phyloP scores from a whole-genome alignment of 2,329 filamentous ascomycete species.

The Colletotrichum horii region DNA sequence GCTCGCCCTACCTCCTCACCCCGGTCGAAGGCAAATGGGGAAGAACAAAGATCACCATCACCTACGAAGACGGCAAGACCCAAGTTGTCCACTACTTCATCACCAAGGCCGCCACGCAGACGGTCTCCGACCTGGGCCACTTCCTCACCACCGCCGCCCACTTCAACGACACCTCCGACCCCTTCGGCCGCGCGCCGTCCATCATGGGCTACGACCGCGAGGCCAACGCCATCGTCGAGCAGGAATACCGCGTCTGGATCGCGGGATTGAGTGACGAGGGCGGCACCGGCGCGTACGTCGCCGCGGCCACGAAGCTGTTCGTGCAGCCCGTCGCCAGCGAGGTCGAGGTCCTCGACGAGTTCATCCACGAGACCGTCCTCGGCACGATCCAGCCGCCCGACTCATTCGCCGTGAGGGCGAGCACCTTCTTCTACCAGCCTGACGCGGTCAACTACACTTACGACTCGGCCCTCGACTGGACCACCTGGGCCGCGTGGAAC shows the following conservation, averaged over 20 bases:
- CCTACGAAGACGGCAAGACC: constrained; percentile 49
- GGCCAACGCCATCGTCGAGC: constrained; percentile 43
- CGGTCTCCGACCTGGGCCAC: constrained; percentile 50
- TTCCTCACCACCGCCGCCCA: constrained; percentile 61
- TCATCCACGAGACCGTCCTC: constrained; percentile 56
- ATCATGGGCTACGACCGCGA: constrained; percentile 63
- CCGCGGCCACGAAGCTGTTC: constrained; percentile 59
- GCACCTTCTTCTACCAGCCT: constrained; percentile 62
- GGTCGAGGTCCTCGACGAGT: constrained; percentile 57
- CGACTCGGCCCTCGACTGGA: constrained; percentile 48
- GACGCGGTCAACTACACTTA: constrained; percentile 48
- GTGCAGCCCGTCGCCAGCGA: constrained; percentile 54
- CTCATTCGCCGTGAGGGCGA: constrained; percentile 50
- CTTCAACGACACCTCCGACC: constrained; percentile 56
- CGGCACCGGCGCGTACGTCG: constrained; percentile 60
- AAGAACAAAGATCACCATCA: constrained; percentile 50
- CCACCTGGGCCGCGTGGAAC: constrained; percentile 25
- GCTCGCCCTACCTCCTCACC: constrained; percentile 42
- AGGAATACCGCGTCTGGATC: constrained; percentile 60
- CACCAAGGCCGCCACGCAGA: constrained; percentile 49
- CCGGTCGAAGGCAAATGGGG: constrained; percentile 52
- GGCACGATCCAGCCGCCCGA: constrained; percentile 46
- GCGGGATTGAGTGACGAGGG: constrained; percentile 65
- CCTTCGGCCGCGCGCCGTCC: constrained; percentile 58
- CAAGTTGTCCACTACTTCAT: constrained; percentile 64